Conservation (phyloP, 1,139 yeast genomes). For the Geotrichum phurueaensis region DNA sequence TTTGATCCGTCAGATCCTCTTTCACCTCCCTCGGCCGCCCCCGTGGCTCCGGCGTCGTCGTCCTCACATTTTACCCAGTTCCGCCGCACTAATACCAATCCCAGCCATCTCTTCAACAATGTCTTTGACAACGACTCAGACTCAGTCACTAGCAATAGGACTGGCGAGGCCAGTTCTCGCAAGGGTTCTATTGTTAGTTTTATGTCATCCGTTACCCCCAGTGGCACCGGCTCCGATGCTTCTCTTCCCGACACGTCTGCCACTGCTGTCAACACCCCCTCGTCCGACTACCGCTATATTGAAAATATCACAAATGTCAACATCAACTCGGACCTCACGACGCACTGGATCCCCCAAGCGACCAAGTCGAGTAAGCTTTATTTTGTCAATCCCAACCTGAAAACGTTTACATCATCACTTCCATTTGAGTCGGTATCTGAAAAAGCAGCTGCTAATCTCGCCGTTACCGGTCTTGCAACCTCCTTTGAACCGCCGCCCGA, state of each 20-base stretch:
- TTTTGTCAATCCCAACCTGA: conserved; percentile 26
- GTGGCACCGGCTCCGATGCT: conserved; percentile 16
- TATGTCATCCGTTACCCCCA: conserved; percentile 13
- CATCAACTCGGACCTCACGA: conserved; percentile 18
- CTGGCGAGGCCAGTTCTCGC: conserved; percentile 12
- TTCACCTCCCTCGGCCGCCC: neutral
- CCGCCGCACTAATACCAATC: conserved; percentile 4
- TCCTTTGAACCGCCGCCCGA: conserved; percentile 11
- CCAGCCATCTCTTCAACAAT: conserved; percentile 14
- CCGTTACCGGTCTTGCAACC: conserved; percentile 4
- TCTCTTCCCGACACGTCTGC: conserved; percentile 11
- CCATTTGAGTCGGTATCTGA: conserved; percentile 26
- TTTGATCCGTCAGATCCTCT: neutral
- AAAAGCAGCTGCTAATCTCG: conserved; percentile 11
- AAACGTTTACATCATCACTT: conserved; percentile 22
- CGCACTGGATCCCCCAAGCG: conserved; percentile 32
- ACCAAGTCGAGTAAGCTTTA: conserved; percentile 27
- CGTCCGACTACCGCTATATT: conserved; percentile 20
- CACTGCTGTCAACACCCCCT: conserved; percentile 9
- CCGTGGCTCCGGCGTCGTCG: conserved; percentile 7
- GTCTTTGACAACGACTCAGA: conserved; percentile 11
- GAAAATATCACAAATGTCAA: conserved; percentile 17
- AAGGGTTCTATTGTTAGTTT: conserved; percentile 25
- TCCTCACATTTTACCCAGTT: conserved; percentile 13
- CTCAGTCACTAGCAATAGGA: conserved; percentile 1